Base-by-base conservation (phyloP, 768 basidiomycete genomes). In the Tubosaeta sp. region DNA sequence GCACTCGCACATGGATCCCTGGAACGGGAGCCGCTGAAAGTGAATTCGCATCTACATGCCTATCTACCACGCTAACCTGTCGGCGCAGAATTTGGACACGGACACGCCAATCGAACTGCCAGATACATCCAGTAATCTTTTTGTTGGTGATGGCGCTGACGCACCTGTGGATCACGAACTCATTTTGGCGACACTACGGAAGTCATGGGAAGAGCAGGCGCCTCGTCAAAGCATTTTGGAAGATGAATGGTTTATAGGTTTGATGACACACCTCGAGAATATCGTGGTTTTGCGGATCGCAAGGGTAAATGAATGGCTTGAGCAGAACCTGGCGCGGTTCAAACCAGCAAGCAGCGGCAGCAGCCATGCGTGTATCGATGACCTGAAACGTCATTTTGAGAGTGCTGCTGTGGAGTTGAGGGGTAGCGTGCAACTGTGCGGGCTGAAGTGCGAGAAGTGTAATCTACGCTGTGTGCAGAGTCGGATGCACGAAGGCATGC, bases 21-120 rank as follows among this genome's bases (percentile, higher is more conserved):
- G 0, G 73, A 75, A 17, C 58, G 43, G 2, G 81, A 82, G 54
- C 75, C 72, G 85, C 83, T 52, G 54, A 83, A 79, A 71, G 83
- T 81, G 17, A 46, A 13, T 6, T 6, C n/a, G 1, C 2, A 5
- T n/a, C 17, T 10, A 1, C 25, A 2, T 13, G 13, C 12, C 6
- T 14, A n/a, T 19, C 11, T 2, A 1, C 5, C 16, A 19, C 32
- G 3, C 6, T 26, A 12, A 37, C 14, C 22, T n/a, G 0, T 48
- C 16, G 8, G 0, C 9, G 29, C 27, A 82, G 82, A 81, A 82
- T 59, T 59, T 82, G 43, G 82, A 84, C 51, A 79, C 75, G 7
- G 78, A 80, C 50, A 43, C 60, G 6, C 53, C 65, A 2, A 67
- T 83, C 14, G 68, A 72, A 0, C 46, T 57, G 12, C 57, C 64